A percentile compares a stretch with the other conserved stretches of the same genome.
phyloP scores from a whole-genome alignment of 495 filamentous ascomycete genomes.

The Beverwykella pulmonaria region DNA sequence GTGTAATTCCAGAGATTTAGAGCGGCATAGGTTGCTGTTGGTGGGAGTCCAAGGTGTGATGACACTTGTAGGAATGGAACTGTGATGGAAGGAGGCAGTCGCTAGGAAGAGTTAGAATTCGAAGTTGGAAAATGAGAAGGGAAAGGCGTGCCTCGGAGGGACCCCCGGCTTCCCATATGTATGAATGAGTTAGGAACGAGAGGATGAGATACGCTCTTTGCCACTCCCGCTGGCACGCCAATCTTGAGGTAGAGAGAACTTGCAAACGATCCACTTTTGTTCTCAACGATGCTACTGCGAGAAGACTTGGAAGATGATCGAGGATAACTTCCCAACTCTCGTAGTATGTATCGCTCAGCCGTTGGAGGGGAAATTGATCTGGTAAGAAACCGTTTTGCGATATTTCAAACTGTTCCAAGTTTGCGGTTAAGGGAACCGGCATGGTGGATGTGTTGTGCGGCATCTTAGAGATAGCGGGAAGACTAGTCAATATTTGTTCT shows the following conservation, averaged over 20 bases:
- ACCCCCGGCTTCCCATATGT: conserved; percentile 41
- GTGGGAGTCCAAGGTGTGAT: conserved; percentile 33
- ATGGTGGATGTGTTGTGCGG: neutral
- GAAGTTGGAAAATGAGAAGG: neutral
- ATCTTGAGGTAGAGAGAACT: neutral
- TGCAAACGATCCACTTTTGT: neutral
- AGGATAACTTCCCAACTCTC: neutral
- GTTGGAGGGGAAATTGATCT: neutral
- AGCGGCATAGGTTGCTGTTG: conserved; percentile 42
- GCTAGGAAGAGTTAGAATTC: conserved; percentile 13
- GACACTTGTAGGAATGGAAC: conserved; percentile 36
- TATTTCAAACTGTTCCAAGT: neutral
- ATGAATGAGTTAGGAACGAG: conserved; percentile 39
- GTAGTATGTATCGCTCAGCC: neutral
- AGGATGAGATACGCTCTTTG: conserved; percentile 40
- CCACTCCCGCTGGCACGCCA: neutral
- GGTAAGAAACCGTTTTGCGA: conserved; percentile 12
- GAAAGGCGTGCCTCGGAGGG: conserved; percentile 32
- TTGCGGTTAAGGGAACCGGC: neutral
- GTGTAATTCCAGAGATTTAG: conserved; percentile 42
- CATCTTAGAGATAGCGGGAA: neutral
- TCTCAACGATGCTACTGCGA: neutral
- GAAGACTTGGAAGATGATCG: neutral
- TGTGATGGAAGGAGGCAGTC: conserved; percentile 35
- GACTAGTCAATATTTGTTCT: neutral